Evolutionary conservation across 371 early-diverging fungal species (phyloP).

Genomic region (Mortierella sp.): DNA sequence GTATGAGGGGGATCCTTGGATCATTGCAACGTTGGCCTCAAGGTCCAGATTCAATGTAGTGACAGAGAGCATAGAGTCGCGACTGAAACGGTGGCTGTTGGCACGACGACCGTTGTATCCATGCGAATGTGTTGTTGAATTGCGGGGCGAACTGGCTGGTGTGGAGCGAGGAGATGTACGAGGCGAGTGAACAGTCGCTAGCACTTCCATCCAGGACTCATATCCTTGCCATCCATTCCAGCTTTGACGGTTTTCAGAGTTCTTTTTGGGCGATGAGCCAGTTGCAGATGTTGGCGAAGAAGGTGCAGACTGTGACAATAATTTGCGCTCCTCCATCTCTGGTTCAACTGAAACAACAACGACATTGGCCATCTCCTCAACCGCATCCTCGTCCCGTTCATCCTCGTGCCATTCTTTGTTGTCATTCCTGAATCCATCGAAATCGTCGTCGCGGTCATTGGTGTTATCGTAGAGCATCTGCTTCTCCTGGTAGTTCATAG

Average conservation of each 20-base stretch:
- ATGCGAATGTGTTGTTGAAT: constrained; percentile 21
- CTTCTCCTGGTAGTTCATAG: constrained; percentile 48
- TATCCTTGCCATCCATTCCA: constrained; percentile 57
- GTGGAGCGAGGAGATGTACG: constrained; percentile 41
- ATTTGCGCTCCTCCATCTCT: constrained; percentile 30
- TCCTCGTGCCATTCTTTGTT: constrained; percentile 29
- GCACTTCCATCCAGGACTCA: constrained; percentile 49
- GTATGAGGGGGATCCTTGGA: constrained; percentile 15
- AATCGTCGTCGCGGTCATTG: constrained; percentile 40
- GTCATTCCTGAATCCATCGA: constrained; percentile 35
- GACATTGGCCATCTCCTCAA: constrained; percentile 39
- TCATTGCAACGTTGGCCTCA: constrained; percentile 30
- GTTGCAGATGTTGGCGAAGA: constrained; percentile 32
- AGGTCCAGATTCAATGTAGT: constrained; percentile 46
- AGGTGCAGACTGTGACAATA: constrained; percentile 22
- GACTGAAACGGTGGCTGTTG: constrained; percentile 24
- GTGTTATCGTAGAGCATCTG: constrained; percentile 43
- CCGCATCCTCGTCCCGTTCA: constrained; percentile 14
- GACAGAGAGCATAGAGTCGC: constrained; percentile 40
- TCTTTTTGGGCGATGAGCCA: constrained; percentile 19
- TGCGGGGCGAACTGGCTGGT: constrained; percentile 41
- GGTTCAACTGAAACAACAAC: constrained; percentile 38
- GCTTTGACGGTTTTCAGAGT: constrained; percentile 25
- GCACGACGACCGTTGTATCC: constrained; percentile 12
- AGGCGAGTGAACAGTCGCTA: constrained; percentile 45